These are phyloP conservation scores for Heritiera fomes DNA, from an alignment of 345 rosid genomes.

Conservation along the genomic window DNA sequence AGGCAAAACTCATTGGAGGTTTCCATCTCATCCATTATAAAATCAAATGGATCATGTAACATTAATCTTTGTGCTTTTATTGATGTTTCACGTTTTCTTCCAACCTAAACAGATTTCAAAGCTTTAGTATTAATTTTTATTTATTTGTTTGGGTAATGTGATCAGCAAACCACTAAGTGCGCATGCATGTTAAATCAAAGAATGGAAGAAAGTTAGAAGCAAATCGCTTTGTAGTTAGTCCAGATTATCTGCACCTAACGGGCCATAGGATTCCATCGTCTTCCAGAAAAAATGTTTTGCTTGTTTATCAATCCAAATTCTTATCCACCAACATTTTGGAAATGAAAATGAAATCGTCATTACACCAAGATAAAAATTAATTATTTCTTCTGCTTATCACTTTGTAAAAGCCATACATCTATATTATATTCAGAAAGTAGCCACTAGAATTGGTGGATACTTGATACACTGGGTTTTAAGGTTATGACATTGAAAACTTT, in stretches of 20 bases:
- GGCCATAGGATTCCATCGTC: no score
- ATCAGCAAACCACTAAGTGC: background rate
- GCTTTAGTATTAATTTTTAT: background rate
- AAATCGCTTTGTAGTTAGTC: background rate
- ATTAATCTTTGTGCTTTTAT: background rate
- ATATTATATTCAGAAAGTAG: background rate
- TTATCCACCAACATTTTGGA: background rate
- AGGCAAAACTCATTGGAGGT: background rate
- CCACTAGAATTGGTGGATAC: background rate
- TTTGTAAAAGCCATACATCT: background rate
- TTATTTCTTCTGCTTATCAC: no score
- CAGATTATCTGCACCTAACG: no score
- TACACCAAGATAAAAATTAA: no score
- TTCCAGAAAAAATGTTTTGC: background rate
- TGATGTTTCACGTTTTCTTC: conserved; percentile 1
- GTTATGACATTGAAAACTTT: background rate
- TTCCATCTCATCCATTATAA: background rate
- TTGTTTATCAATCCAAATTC: background rate
- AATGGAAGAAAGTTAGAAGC: background rate
- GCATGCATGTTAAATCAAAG: background rate
- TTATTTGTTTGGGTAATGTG: background rate
- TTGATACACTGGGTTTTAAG: background rate
- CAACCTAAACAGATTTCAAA: background rate
- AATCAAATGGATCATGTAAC: background rate
- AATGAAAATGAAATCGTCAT: background rate